Base-by-base conservation (phyloP, 495 filamentous ascomycete genomes). In the Clohesyomyces aquaticus region DNA sequence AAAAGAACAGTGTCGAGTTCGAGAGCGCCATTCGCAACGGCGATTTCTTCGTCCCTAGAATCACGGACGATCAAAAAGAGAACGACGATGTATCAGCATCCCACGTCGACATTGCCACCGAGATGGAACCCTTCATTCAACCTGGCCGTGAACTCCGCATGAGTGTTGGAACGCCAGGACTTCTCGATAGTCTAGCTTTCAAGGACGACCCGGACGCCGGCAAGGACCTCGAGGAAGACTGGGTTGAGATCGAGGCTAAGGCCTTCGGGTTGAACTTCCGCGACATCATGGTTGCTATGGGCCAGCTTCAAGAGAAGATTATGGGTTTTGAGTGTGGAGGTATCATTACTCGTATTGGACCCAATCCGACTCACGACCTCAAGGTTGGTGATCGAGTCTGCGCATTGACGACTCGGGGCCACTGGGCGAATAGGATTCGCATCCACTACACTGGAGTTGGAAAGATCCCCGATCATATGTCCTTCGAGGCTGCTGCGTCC, bases 291-390 rank as follows among this genome's bases (percentile, higher is more conserved):
- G 49, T 29, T 1, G 25, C 22, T 12, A 29, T 52, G 25, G 49
- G 18, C 28, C 23, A 52, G 16, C 18, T 52, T 23, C 1, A 11
- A 22, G 49, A 52, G 21, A 3, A 10, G 1, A 1, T 16, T 16
- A 27, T 52, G 49, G 49, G 49, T 1, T 8, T 26, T 10, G 49
- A 52, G 27, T 52, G 49, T 29, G 16, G 8, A 1, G 49, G 49
- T 27, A 18, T 52, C 16, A 16, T 52, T 2, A 29, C 49, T 8
- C 3, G 25, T 1, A 26, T 52, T 19, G 49, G 49, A 22, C 3
- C 4, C 4, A 10, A 29, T 2, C 23, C 25, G 10, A 14, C 23
- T 1, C 1, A 4, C 27, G 46, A 25, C 21, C 18, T 29, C 26
- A 19, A 8, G 10, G 10, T 29, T 1, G 49, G 49, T 2, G 49